These are phyloP conservation scores for Stropharia rugosoannulata DNA, from an alignment of 768 basidiomycete genomes.

Conservation along the genomic window DNA sequence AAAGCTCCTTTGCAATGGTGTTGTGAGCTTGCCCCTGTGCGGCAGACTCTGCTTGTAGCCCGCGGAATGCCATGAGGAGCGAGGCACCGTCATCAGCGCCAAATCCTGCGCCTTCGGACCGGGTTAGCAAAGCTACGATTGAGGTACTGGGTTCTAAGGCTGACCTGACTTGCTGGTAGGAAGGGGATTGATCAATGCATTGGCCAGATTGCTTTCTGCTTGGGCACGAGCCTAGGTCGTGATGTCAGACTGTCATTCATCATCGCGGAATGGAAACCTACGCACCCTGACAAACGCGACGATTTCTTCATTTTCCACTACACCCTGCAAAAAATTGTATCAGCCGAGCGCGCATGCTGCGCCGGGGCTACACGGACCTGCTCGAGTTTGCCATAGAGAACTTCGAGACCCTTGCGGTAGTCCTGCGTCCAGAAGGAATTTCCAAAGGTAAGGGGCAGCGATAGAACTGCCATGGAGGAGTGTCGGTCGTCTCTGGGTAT, in stretches of 20 bases:
- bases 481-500: conserved; percentile 12
- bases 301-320: conserved; percentile 82
- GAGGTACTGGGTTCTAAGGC: conserved; percentile 2
- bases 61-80: conserved; percentile 74
- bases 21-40: conserved; percentile 76
- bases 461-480: conserved; percentile 74
- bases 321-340: conserved; percentile 49
- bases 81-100: conserved; percentile 84
- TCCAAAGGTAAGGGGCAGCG: conserved; percentile 83
- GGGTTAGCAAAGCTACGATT: conserved; percentile 6
- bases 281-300: conserved; percentile 79
- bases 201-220: conserved; percentile 68
- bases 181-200: conserved; percentile 50
- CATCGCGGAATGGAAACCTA: conserved; percentile 2
- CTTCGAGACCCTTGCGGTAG: conserved; percentile 80
- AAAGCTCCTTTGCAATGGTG: conserved; percentile 71
- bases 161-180: conserved; percentile 50
- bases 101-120: conserved; percentile 59
- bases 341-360: conserved; percentile 7
- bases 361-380: conserved; percentile 47
- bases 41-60: conserved; percentile 71
- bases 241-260: background rate
- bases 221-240: conserved; percentile 61
- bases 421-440: conserved; percentile 97
- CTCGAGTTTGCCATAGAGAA: conserved; percentile 73